Evolutionary conservation across 176 grass and related monocot genomes (phyloP), one percentile per base, ranked within the genome.

Genomic region (Triticum dicoccoides): DNA sequence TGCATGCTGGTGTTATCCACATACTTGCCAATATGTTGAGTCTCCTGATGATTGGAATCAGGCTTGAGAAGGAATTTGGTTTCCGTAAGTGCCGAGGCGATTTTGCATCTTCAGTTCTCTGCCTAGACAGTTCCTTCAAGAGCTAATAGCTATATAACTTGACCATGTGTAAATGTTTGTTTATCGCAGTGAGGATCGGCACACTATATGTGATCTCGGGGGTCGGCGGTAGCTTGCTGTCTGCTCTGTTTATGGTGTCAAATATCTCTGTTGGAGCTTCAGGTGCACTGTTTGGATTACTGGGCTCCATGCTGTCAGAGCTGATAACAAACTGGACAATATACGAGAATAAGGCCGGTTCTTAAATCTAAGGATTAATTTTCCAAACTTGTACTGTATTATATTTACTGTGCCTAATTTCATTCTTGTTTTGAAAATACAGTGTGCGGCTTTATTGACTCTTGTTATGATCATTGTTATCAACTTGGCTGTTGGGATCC

Each of bases 281-380:
- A 65, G 97, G 97, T 87, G 97, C 97, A 91, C 87, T 99, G 66
- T 96, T 99, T 85, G 97, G 97, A 83, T 86, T 99, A 75, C 78
- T 99, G 73, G 97, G 97, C 44, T 95, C 94, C 18, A 96, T 96
- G 92, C 85, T 99, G 41, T 99, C 97, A 42, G 97, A 99, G 77
- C 94, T 99, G 34, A 90, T 99, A 90, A 99, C 97, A 15, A 99
- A 99, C 76, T 99, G 94, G 97, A 96, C 92, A 11, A 96, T 94
- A 81, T 99, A 99, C 80, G 97, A 91, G 86, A 99, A 99, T 49
- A 99, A 99, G 97, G 97, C 87, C 64, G 12, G 25, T 75, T 71
- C 51, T 69, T 49, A 84, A 64, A 52, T 78, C 18, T 76, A 69
- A 66, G 0, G 9, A 65, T 65, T 70, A 5, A 12, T 82, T 88